Percentiles rank a stretch among this genome's conserved stretches.
These are phyloP conservation scores for Ilex paraguariensis DNA, from an alignment of 305 asterid genomes.

Conservation along the genomic window DNA sequence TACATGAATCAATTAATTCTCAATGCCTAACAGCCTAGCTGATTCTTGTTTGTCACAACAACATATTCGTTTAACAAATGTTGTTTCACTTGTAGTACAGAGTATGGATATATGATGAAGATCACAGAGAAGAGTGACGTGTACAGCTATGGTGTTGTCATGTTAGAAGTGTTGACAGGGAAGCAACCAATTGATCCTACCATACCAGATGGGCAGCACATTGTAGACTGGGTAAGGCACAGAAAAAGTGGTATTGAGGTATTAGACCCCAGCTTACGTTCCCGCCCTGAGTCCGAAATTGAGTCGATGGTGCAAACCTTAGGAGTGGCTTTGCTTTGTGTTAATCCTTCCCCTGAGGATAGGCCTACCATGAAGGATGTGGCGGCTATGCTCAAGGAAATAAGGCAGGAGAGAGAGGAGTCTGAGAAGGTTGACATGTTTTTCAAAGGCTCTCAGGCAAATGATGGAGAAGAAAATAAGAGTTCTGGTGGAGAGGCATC, in stretches of 20 bases:
- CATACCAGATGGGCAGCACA: slow-evolving; percentile 39
- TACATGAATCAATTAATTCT: too few relatives aligned
- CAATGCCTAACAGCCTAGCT: too few relatives aligned
- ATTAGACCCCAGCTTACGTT: slow-evolving; percentile 24
- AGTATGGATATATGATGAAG: slow-evolving; percentile 45
- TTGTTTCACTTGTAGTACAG: slow-evolving; percentile 5
- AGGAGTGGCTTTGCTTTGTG: slow-evolving; percentile 41
- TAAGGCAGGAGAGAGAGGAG: slow-evolving; percentile 44
- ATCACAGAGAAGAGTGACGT: slow-evolving; percentile 42
- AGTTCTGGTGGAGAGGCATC: slow-evolving; percentile 21
- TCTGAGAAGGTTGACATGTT: slow-evolving; percentile 31
- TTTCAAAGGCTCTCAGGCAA: slow-evolving; percentile 27
- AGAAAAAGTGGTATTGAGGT: slow-evolving; percentile 24
- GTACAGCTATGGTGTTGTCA: slow-evolving; percentile 43
- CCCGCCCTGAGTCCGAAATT: slow-evolving; percentile 32
- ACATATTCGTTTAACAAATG: too few relatives aligned
- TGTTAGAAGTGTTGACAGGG: slow-evolving; percentile 42
- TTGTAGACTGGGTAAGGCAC: slow-evolving; percentile 39
- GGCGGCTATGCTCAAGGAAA: slow-evolving; percentile 46
- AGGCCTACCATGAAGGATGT: slow-evolving; percentile 53
- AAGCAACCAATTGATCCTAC: slow-evolving; percentile 51
- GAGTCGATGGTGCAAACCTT: slow-evolving; percentile 40
- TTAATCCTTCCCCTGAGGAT: slow-evolving; percentile 32
- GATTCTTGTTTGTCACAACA: too few relatives aligned
- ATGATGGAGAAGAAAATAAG: slow-evolving; percentile 5